These are phyloP conservation scores for Zychaea mexicana DNA, from an alignment of 371 early-diverging fungal species.

Conservation along the genomic window DNA sequence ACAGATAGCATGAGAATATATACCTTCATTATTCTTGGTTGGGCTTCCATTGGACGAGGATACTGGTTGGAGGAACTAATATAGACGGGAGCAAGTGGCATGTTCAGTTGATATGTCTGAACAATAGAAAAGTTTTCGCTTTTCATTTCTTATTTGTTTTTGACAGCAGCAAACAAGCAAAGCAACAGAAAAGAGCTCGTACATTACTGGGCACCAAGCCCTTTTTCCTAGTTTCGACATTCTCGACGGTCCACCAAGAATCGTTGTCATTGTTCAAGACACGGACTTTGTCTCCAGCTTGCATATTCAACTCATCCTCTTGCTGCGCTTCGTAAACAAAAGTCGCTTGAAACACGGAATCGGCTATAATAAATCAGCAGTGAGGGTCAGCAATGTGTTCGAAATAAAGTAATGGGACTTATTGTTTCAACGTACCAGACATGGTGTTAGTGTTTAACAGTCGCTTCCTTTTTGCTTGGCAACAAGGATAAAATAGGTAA, in stretches of 20 bases:
- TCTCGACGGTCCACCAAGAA: constrained; percentile 63
- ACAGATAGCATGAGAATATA: background rate
- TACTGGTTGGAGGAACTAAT: background rate
- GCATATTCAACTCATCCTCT: constrained; percentile 63
- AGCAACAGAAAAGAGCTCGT: background rate
- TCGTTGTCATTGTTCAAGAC: constrained; percentile 53
- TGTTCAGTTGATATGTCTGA: background rate
- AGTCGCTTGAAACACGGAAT: constrained; percentile 4
- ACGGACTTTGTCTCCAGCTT: constrained; percentile 54
- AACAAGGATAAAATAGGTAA: background rate
- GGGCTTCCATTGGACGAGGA: background rate
- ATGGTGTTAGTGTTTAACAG: background rate
- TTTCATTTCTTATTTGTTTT: too few species aligned
- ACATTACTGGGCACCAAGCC: constrained; percentile 73
- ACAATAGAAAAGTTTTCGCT: too few species aligned
- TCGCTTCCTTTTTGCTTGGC: background rate
- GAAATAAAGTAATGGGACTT: background rate
- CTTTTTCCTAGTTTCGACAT: constrained; percentile 39
- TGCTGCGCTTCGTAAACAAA: constrained; percentile 48
- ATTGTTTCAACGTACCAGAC: background rate
- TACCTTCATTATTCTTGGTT: background rate
- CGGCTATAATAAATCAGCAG: background rate
- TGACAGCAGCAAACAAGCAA: constrained; percentile 1
- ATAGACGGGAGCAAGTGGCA: background rate
- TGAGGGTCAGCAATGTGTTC: background rate